Percentiles rank a stretch among this genome's conserved stretches.
Conservation (phyloP, 23 red algal genomes). For the Pyropia haitanensis region DNA sequence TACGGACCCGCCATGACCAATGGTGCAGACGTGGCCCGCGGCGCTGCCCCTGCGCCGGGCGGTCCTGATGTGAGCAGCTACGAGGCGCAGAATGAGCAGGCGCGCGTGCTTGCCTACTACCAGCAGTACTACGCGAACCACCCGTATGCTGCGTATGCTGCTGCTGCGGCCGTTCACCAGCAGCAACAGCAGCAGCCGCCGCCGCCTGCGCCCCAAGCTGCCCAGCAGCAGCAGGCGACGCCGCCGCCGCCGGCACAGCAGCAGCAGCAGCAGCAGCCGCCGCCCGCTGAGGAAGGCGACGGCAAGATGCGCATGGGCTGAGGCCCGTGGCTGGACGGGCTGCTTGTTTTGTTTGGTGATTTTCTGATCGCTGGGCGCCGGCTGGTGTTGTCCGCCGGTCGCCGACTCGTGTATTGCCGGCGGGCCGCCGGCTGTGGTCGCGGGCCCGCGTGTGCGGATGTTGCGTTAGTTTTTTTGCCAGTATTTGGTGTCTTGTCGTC, state of each 20-base stretch:
- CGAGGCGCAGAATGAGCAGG: background rate
- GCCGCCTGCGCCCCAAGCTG: background rate
- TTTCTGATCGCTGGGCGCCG: too few relatives aligned
- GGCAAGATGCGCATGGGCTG: too few relatives aligned
- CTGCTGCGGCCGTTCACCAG: background rate
- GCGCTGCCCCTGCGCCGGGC: background rate
- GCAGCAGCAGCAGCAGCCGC: constrained; percentile 1
- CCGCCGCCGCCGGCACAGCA: background rate
- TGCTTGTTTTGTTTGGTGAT: too few relatives aligned
- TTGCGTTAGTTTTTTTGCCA: too few relatives aligned
- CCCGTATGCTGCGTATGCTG: background rate
- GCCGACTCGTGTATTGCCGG: too few relatives aligned
- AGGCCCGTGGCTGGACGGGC: too few relatives aligned
- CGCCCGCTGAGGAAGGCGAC: background rate
- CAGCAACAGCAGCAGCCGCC: constrained; percentile 1
- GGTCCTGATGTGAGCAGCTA: background rate
- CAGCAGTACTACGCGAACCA: background rate
- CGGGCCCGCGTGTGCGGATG: too few relatives aligned
- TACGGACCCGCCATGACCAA: background rate
- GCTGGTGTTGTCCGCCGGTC: too few relatives aligned
- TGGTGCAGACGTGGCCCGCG: background rate
- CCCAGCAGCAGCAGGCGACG: background rate
- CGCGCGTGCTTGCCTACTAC: background rate
- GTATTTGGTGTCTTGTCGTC: too few relatives aligned
- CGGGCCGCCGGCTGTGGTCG: too few relatives aligned